Evolutionary conservation across 106 monocot species (phyloP).

Genomic region (Triglochin maritima): DNA sequence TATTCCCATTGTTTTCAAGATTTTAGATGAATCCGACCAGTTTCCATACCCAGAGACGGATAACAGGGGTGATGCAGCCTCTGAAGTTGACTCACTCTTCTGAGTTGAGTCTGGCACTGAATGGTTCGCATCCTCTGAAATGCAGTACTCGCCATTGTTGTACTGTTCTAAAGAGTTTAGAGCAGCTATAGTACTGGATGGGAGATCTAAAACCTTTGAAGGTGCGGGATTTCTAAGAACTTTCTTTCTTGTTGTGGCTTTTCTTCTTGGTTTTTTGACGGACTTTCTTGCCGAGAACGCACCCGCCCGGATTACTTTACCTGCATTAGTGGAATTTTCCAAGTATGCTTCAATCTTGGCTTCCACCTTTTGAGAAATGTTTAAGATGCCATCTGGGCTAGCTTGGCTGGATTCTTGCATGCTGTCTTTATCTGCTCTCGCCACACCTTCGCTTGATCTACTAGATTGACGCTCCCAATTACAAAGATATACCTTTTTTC

Average conservation of each 20-base stretch:
- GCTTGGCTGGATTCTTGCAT: constrained; percentile 25
- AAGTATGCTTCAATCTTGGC: constrained; percentile 21
- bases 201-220: constrained; percentile 27
- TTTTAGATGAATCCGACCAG: constrained; percentile 50
- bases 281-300: constrained; percentile 22
- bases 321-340: constrained; percentile 17
- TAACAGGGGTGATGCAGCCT: constrained; percentile 51
- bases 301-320: constrained; percentile 7
- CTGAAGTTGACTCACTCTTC: constrained; percentile 30
- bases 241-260: constrained; percentile 17
- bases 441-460: constrained; percentile 50
- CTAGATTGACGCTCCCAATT: constrained; percentile 68
- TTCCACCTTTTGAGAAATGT: constrained; percentile 20
- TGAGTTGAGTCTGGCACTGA: constrained; percentile 16
- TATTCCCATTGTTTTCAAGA: constrained; percentile 42
- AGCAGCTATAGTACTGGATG: constrained; percentile 21
- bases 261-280: constrained; percentile 30
- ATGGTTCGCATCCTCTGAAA: constrained; percentile 31
- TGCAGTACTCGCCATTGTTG: constrained; percentile 39
- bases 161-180: constrained; percentile 37
- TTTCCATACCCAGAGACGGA: constrained; percentile 54
- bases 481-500: constrained; percentile 61
- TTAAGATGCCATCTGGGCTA: constrained; percentile 18
- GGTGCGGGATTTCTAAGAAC: constrained; percentile 15
- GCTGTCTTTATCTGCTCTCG: constrained; percentile 30